These are phyloP conservation scores for Atalantia buxifolia DNA, from an alignment of 345 rosid genomes.

Conservation along the genomic window DNA sequence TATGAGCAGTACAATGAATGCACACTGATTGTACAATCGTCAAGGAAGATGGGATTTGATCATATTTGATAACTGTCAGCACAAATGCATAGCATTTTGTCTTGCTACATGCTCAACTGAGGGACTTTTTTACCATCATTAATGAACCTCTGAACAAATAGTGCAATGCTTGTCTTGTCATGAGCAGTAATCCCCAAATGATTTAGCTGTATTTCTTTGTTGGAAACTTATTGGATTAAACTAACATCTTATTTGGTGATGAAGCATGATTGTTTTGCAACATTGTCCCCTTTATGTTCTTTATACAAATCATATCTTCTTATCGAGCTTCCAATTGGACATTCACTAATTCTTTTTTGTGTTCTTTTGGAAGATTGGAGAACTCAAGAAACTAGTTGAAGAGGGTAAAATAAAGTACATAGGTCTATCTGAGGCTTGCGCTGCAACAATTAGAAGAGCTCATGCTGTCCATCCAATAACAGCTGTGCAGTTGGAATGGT, in stretches of 20 bases:
- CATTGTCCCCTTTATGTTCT: not conserved
- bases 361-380: conserved; percentile 35
- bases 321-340: not conserved
- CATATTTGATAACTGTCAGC: not conserved
- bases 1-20: not conserved
- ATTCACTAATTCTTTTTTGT: not conserved
- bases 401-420: conserved; percentile 76
- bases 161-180: not conserved
- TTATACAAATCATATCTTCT: not conserved
- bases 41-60: not conserved
- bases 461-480: conserved; percentile 75
- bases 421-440: conserved; percentile 73
- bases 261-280: not conserved
- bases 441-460: conserved; percentile 74
- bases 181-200: not conserved
- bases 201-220: not conserved
- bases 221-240: conserved; percentile 6
- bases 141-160: not conserved
- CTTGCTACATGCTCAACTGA: not conserved
- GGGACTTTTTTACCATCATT: not conserved
- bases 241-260: no score
- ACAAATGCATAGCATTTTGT: not conserved
- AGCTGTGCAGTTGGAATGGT: conserved; percentile 74
- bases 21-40: no score
- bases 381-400: conserved; percentile 65